phyloP scores from a whole-genome alignment of 208 protist species.

The Histomonas meleagridis region DNA sequence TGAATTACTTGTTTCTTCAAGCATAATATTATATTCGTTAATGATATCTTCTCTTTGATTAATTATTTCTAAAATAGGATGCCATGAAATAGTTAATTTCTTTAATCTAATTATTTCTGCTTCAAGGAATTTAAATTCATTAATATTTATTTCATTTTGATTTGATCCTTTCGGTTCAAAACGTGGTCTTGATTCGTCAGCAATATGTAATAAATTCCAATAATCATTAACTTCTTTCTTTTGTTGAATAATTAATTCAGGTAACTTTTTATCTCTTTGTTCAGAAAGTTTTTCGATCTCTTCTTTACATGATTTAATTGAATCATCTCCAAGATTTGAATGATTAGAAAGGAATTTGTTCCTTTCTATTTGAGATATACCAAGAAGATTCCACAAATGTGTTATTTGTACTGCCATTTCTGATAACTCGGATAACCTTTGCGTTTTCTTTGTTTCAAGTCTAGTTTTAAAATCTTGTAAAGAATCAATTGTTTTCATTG shows the following conservation, averaged over 20 bases:
- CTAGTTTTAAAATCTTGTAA: background rate
- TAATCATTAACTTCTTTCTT: background rate
- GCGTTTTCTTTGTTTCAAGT: background rate
- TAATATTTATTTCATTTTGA: background rate
- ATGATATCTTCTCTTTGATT: slow-evolving; percentile 13
- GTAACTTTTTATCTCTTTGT: background rate
- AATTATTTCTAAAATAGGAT: background rate
- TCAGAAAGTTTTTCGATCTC: background rate
- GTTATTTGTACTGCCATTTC: background rate
- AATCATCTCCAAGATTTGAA: background rate
- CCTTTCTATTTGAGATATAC: background rate
- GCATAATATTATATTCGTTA: background rate
- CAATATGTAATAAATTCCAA: background rate
- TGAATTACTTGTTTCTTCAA: background rate
- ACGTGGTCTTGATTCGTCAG: background rate
- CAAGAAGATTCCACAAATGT: background rate
- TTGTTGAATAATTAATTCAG: background rate
- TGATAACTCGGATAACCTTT: background rate
- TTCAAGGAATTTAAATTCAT: background rate
- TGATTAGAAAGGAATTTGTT: background rate
- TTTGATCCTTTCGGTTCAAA: background rate
- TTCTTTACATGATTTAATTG: background rate
- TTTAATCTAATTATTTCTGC: slow-evolving; percentile 7
- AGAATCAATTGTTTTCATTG: background rate
- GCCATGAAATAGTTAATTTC: background rate